phyloP scores from a whole-genome alignment of 331 rosid genomes.

The Dryas integrifolia region DNA sequence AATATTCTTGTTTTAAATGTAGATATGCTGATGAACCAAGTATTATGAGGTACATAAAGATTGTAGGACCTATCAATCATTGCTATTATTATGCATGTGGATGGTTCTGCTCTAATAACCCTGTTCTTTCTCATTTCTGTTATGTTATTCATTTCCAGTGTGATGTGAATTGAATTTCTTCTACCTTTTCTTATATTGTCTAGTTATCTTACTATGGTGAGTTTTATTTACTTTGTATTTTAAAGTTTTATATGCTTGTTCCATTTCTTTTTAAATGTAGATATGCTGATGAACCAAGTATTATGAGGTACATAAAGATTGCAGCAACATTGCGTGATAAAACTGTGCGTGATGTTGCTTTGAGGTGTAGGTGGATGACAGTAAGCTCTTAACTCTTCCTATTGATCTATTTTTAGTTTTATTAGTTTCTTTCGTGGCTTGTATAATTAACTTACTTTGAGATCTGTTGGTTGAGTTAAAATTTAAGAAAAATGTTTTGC shows the following conservation, averaged over 20 bases:
- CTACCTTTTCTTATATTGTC: conserved; percentile 15
- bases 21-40: conserved; percentile 87
- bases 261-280: conserved; percentile 28
- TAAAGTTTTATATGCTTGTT: conserved; percentile 21
- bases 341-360: conserved; percentile 98
- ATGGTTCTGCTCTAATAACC: conserved; percentile 1
- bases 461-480: conserved; percentile 26
- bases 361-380: conserved; percentile 99
- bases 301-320: conserved; percentile 91
- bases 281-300: conserved; percentile 81
- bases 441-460: background rate
- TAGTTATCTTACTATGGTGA: conserved; percentile 3
- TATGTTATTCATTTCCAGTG: background rate
- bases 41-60: conserved; percentile 91
- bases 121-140: conserved; percentile 2
- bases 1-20: conserved; percentile 14
- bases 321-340: conserved; percentile 86
- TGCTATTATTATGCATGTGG: background rate
- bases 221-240: conserved; percentile 15
- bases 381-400: conserved; percentile 54
- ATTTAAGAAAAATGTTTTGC: conserved; percentile 43
- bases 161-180: background rate
- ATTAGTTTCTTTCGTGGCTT: background rate
- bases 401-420: conserved; percentile 2
- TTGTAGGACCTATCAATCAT: background rate